Base-by-base conservation (phyloP, 2,329 filamentous ascomycete species). In the Trichophaea hybrida region DNA sequence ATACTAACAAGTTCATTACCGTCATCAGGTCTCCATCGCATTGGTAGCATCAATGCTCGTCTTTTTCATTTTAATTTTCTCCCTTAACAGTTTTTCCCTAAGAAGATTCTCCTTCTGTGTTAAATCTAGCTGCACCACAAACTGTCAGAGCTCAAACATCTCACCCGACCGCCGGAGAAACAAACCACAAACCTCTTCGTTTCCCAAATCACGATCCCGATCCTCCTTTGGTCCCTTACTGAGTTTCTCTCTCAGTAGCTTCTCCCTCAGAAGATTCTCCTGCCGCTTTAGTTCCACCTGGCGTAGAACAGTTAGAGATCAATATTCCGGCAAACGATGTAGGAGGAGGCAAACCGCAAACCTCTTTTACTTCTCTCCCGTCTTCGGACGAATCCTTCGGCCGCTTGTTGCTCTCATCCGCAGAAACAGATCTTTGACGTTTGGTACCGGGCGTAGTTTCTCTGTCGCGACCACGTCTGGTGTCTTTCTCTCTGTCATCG, bases 41-140 rank as follows among this genome's bases (percentile, higher is more conserved):
- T 24, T 24, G 24, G 24, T 43, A 32, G 46, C 17, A 50, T 33
- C 61, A 57, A 58, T 64, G 12, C 62, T 65, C 49, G 61, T 65
- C 52, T 61, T 60, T 7, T 57, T 58, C 31, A 58, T 59, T 72
- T 76, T 77, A 65, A 79, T 77, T 69, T 73, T 75, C 65, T 78
- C 76, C 69, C 74, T 75, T n/a, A 79, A 70, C 67, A 78, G 72
- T 67, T 73, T 75, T 69, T 79, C 77, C 62, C 74, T 73, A 61
- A 75, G 70, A 66, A 77, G 72, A 64, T 72, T 77, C 60, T 75
- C 73, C 65, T 72, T 69, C 63, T 73, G 73, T 62, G 74, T 72
- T 52, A 71, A 70, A 57, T 71, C 72, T 69, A 59, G 62, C 69
- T 69, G 8, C 24, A 24, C 24, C 24, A 24, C 24, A 24, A 24